Evolutionary conservation across 225 moss, liverwort and hornwort species (phyloP).

Genomic region (Climacium dendroides): DNA sequence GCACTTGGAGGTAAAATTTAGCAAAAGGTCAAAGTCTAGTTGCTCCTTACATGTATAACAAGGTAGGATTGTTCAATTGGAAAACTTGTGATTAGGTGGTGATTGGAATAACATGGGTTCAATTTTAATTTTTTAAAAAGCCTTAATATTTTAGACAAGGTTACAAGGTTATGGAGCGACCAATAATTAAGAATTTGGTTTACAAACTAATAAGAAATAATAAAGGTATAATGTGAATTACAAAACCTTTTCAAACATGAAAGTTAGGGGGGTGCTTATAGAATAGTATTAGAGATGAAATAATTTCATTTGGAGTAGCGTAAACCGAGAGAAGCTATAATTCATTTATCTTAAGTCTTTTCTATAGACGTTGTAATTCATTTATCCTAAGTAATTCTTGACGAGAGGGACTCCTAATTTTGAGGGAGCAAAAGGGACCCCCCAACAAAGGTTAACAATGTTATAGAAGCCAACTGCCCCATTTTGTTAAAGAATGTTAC

Average conservation of each 20-base stretch:
- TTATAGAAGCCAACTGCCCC: neutral
- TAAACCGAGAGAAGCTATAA: fast-evolving
- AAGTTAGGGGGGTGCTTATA: fast-evolving
- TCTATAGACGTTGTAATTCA: too few species aligned
- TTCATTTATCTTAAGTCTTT: too few species aligned
- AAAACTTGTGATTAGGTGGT: neutral
- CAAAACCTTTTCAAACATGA: neutral
- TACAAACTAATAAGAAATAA: neutral
- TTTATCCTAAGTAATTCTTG: too few species aligned
- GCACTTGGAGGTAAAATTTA: too few species aligned
- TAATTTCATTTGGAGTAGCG: fast-evolving
- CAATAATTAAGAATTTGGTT: too few species aligned
- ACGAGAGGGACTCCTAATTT: too few species aligned
- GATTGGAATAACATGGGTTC: too few species aligned
- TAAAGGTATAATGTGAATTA: neutral
- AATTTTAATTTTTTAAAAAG: neutral
- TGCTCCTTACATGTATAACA: neutral
- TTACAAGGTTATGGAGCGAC: too few species aligned
- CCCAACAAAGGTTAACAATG: too few species aligned
- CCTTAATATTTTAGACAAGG: fast-evolving
- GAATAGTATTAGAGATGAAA: fast-evolving
- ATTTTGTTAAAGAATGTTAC: neutral
- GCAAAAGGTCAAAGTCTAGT: too few species aligned
- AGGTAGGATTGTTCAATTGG: neutral
- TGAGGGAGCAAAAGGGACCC: too few species aligned